phyloP scores from a whole-genome alignment of 2,329 filamentous ascomycete genomes.

The Peltaster fructicola region DNA sequence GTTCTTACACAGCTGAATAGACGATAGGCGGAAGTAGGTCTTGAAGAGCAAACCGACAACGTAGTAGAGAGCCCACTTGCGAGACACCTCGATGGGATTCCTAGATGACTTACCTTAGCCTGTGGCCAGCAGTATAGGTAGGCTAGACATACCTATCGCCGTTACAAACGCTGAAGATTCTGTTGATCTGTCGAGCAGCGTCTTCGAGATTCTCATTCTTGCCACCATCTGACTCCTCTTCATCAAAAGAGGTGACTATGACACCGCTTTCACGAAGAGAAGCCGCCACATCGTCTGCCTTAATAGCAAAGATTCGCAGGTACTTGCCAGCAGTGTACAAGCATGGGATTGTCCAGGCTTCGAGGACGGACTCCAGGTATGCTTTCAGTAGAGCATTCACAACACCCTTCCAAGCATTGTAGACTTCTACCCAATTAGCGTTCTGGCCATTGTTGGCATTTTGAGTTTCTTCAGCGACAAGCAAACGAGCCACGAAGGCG shows the following conservation, averaged over 20 bases:
- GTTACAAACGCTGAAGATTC: slow-evolving; percentile 78
- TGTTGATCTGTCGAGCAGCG: slow-evolving; percentile 75
- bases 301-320: slow-evolving; percentile 73
- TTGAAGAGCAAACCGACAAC: slow-evolving; percentile 93
- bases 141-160: slow-evolving; percentile 54
- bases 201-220: slow-evolving; percentile 80
- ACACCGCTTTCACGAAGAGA: slow-evolving; percentile 25
- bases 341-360: slow-evolving; percentile 83
- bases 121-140: slow-evolving; percentile 2
- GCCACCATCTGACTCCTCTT: slow-evolving; percentile 68
- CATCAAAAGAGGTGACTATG: slow-evolving; percentile 37
- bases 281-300: slow-evolving; percentile 57
- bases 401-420: slow-evolving; percentile 76
- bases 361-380: slow-evolving; percentile 58
- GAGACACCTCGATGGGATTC: slow-evolving; percentile 67
- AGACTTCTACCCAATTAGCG: slow-evolving; percentile 65
- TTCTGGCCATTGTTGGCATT: slow-evolving; percentile 24
- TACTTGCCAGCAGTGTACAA: slow-evolving; percentile 79
- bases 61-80: slow-evolving; percentile 97
- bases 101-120: slow-evolving; percentile 20
- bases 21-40: slow-evolving; percentile 83
- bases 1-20: slow-evolving; percentile 74
- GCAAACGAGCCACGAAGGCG: slow-evolving; percentile 59
- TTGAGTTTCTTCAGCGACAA: slow-evolving; percentile 42
- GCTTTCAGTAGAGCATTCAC: slow-evolving; percentile 61